phyloP scores from a whole-genome alignment of 805 yeast species.

The Starmerella vitae region DNA sequence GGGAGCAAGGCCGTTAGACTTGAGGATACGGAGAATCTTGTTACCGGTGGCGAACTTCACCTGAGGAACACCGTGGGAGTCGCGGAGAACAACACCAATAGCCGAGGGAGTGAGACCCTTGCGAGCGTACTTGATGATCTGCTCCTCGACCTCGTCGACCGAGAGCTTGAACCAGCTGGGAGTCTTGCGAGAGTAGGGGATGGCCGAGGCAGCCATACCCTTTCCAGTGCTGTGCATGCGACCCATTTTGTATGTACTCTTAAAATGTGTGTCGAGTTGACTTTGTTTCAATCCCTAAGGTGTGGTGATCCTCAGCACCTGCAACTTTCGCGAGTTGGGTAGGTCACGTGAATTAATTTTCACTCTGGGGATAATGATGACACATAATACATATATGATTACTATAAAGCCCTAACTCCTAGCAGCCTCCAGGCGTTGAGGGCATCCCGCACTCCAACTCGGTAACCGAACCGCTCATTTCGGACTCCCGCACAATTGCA shows the following conservation, averaged over 20 bases:
- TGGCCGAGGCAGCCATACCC: constrained; percentile 97
- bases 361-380: not conserved
- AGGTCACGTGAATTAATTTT: constrained; percentile 5
- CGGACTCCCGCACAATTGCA: not conserved
- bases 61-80: constrained; percentile 99
- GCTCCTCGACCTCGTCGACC: constrained; percentile 91
- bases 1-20: constrained; percentile 99
- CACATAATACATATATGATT: too few species aligned
- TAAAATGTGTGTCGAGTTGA: constrained; percentile 17
- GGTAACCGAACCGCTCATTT: not conserved
- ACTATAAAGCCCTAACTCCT: too few species aligned
- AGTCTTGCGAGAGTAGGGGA: constrained; percentile 97
- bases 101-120: constrained; percentile 99
- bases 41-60: constrained; percentile 93
- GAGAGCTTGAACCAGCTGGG: constrained; percentile 99
- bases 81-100: constrained; percentile 98
- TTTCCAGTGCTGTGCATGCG: constrained; percentile 99
- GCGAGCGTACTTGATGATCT: constrained; percentile 98
- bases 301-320: constrained; percentile 2
- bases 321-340: not conserved
- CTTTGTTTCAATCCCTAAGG: constrained; percentile 9
- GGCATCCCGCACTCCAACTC: not conserved
- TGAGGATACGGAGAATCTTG: constrained; percentile 98
- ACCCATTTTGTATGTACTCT: constrained; percentile 64
- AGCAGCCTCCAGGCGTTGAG: not conserved